Evolutionary conservation across 495 filamentous ascomycete species (phyloP), one percentile per base, ranked within the genome.

Genomic region (Tuber borchii): DNA sequence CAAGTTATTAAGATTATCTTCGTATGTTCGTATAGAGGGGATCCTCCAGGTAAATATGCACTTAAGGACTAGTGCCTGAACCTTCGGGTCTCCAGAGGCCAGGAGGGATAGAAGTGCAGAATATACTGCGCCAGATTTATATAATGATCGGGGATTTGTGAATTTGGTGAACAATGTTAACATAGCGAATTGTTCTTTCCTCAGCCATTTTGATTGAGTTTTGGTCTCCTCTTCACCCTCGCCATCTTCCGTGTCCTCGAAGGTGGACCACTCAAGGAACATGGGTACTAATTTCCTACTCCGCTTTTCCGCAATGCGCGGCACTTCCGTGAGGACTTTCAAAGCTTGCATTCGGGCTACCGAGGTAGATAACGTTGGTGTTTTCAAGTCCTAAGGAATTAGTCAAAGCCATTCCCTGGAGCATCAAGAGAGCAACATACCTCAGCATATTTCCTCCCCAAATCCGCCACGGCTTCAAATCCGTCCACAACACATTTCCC

Each of bases 1-100:
- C 7, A 99, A 87, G 77, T 95, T 95, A 51, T 93, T 87, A 12
- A 99, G 86, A 77, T 93, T 92, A 79, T 97, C 94, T 76, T 94
- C 88, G 81, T 97, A 98, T 4, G 90, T 89, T 69, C 87, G 87
- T 70, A 99, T 86, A 26, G 87, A 89, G 3, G 91, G 86, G 48
- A 88, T 87, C 83, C 97, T 97, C 95, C 95, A 98, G 0, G 93
- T 89, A 69, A 95, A 87, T 34, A 99, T 88, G 43, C 91, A 93
- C 80, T 93, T 94, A 46, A 99, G 87, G 6, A 93, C 89, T 76
- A 88, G 87, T 74, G 92, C 93, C 79, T 99, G 95, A 22, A 97
- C 87, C 75, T 97, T 94, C 40, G 91, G 87, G 82, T 98, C 94
- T 73, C 94, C 96, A 79, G 96, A 94, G 31, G 89, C 88, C 44